These are phyloP conservation scores for Hypoxylon cercidicola DNA, from an alignment of 495 filamentous ascomycete species.

Conservation along the genomic window DNA sequence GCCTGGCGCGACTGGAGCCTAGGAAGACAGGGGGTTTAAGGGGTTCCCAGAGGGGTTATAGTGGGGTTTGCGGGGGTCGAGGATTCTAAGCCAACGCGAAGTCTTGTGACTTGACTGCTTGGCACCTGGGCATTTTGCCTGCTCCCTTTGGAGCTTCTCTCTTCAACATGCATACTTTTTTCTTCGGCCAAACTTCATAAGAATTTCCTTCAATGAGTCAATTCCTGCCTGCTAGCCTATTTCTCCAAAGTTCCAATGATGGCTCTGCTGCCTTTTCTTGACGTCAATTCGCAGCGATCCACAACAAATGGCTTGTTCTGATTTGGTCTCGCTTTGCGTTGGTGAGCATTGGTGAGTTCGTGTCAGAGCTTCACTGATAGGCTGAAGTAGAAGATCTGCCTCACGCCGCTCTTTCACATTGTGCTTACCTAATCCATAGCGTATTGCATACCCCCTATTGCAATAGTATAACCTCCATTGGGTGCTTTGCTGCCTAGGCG, in stretches of 20 bases:
- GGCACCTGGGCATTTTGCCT: neutral
- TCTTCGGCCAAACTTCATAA: conserved; percentile 1
- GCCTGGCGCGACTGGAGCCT: conserved; percentile 38
- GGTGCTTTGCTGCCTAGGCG: too few species aligned
- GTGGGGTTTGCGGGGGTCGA: conserved; percentile 9
- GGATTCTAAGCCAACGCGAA: conserved; percentile 24
- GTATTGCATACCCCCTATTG: too few species aligned
- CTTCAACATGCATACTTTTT: neutral
- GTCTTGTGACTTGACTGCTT: conserved; percentile 35
- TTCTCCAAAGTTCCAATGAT: neutral
- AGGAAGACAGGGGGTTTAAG: conserved; percentile 21
- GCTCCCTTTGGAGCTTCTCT: conserved; percentile 1
- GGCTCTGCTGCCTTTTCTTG: conserved; percentile 17
- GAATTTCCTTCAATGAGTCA: conserved; percentile 18
- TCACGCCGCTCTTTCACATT: too few species aligned
- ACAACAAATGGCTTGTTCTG: too few species aligned
- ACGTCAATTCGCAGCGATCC: conserved; percentile 8
- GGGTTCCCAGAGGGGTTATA: conserved; percentile 1
- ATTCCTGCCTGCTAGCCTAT: conserved; percentile 2
- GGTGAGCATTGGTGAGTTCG: neutral
- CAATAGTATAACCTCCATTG: too few species aligned
- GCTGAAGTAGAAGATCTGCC: neutral
- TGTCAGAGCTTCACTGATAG: neutral
- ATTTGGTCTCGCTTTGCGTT: too few species aligned
- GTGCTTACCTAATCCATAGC: too few species aligned